Base-by-base conservation (phyloP, 441 rosid species). In the Cnidoscolus chayamansa region DNA sequence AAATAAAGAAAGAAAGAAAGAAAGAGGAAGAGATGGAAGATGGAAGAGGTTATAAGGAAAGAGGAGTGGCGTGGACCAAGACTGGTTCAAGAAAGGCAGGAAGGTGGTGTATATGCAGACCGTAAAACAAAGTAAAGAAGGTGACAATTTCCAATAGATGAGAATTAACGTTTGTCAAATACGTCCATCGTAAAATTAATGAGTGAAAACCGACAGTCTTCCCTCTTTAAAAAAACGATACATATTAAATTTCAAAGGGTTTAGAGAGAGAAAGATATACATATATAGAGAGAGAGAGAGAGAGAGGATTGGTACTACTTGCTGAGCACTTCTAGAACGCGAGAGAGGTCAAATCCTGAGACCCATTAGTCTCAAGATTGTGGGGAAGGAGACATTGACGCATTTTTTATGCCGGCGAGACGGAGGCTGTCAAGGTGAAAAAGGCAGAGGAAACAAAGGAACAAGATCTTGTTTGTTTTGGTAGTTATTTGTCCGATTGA, bases 51-150 rank as follows among this genome's bases (percentile, higher is more conserved):
- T 40, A 45, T 7, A 62, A 72, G 63, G 61, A 13, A 3, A 32
- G 49, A 10, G 25, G 40, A 7, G 70, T 69, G 68, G 81, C 80
- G 82, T 78, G 76, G 87, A 87, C 86, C 68, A 61, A 3, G 67
- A 85, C 87, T 71, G 63, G 74, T 80, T 89, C 91, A 84, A 85
- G 77, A 81, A 83, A 68, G 81, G 81, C 77, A 75, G 69, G 67
- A 60, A 7, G 80, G 62, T 11, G 65, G 43, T 56, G 72, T 30
- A 59, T 67, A 11, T 19, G n/a, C n/a, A 35, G 17, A 51, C 8
- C 75, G 45, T 35, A 55, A 76, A 48, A 47, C 48, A 47, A 45
- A 4, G 9, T 17, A 76, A 37, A 20, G 17, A 63, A 56, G 35
- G 58, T 47, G 54, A n/a, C 66, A 61, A 20, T 67, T 63, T 48